These are phyloP conservation scores for Fusarium subtropicale DNA, from an alignment of 2,329 filamentous ascomycete species.

Conservation along the genomic window DNA sequence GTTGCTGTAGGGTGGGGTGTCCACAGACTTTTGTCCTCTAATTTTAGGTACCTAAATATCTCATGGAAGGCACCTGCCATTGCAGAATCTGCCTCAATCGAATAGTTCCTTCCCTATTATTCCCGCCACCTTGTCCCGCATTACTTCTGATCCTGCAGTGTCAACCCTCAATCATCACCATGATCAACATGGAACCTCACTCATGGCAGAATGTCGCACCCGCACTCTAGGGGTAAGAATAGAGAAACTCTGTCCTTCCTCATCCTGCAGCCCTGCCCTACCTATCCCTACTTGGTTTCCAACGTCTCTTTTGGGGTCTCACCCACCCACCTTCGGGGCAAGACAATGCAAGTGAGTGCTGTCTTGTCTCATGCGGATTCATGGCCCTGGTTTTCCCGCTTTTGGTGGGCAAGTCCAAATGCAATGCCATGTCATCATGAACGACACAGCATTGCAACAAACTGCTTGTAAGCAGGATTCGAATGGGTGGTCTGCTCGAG, in stretches of 20 bases:
- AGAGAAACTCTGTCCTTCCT: slow-evolving; percentile 6
- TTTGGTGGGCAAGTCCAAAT: slow-evolving; percentile 13
- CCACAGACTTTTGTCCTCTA: no score
- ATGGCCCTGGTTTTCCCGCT: slow-evolving; percentile 17
- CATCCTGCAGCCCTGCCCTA: slow-evolving; percentile 30
- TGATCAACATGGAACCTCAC: slow-evolving; percentile 10
- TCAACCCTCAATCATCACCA: slow-evolving; percentile 1
- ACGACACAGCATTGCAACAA: slow-evolving; percentile 6
- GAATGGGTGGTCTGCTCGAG: slow-evolving; percentile 20
- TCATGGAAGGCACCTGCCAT: slow-evolving; percentile 2
- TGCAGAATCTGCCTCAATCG: slow-evolving; percentile 7
- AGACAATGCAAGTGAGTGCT: slow-evolving; percentile 42
- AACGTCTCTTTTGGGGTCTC: slow-evolving; percentile 31
- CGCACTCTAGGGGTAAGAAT: slow-evolving; percentile 13
- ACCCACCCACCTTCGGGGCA: slow-evolving; percentile 24
- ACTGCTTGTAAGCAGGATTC: slow-evolving; percentile 10
- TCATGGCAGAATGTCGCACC: neutral
- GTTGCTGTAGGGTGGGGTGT: no score
- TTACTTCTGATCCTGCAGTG: neutral
- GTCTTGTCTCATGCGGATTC: slow-evolving; percentile 23
- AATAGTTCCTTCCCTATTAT: neutral
- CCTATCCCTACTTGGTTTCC: slow-evolving; percentile 26
- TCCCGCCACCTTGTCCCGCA: neutral
- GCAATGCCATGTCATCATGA: slow-evolving; percentile 42
- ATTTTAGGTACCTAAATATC: neutral